Conservation (phyloP, 2,329 filamentous ascomycete genomes). For the Pseudogymnoascus sp. region DNA sequence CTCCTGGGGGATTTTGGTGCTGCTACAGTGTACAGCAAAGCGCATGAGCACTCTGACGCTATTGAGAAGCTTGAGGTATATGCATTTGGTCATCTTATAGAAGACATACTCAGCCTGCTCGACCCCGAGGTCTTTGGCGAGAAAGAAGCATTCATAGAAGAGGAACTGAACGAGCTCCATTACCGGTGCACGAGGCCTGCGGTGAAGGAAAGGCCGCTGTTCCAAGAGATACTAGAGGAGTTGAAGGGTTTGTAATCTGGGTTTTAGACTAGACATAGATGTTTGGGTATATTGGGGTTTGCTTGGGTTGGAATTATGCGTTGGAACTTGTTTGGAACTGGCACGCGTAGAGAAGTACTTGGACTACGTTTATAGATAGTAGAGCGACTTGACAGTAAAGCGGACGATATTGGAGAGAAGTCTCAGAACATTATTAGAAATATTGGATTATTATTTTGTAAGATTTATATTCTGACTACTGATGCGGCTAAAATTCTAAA, state of each 20-base stretch:
- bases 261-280: slow-evolving; percentile 1
- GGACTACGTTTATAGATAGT: background rate
- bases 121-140: slow-evolving; percentile 17
- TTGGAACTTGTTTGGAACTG: background rate
- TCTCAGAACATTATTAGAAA: background rate
- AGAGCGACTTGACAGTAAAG: background rate
- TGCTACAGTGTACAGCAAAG: slow-evolving; percentile 37
- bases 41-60: slow-evolving; percentile 17
- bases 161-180: slow-evolving; percentile 24
- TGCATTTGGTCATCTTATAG: slow-evolving; percentile 41
- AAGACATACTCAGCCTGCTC: slow-evolving; percentile 33
- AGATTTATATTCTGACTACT: background rate
- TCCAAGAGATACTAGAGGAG: slow-evolving; percentile 21
- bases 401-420: background rate
- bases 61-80: slow-evolving; percentile 41
- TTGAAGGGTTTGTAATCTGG: slow-evolving; percentile 17
- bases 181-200: slow-evolving; percentile 25
- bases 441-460: background rate
- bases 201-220: slow-evolving; percentile 23
- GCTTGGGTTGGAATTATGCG: background rate
- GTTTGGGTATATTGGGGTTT: background rate
- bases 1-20: slow-evolving; percentile 42
- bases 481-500: background rate
- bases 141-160: slow-evolving; percentile 24
- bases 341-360: background rate